These are phyloP conservation scores for Epichloe amarillans DNA, from an alignment of 2,329 filamentous ascomycete species.

Conservation along the genomic window DNA sequence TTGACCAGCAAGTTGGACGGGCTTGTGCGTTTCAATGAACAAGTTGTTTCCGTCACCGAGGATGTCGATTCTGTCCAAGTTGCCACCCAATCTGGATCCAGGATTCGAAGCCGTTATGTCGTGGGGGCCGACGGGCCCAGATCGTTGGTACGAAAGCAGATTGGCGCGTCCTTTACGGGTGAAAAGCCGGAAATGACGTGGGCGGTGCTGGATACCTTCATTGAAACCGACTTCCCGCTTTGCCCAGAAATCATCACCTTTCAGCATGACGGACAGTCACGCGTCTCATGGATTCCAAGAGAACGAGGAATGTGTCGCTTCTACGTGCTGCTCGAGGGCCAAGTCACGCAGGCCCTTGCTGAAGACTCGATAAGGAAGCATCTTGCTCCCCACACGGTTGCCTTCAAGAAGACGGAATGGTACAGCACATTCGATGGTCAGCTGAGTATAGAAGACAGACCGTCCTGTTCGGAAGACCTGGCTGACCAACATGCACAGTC, in stretches of 20 bases:
- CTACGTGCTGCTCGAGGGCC: conserved; percentile 32
- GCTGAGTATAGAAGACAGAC: conserved; percentile 9
- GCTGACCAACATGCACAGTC: conserved; percentile 15
- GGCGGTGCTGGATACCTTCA: conserved; percentile 34
- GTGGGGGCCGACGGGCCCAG: conserved; percentile 40
- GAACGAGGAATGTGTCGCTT: conserved; percentile 33
- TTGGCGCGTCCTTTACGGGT: conserved; percentile 28
- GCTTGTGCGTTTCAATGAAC: conserved; percentile 24
- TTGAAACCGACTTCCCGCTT: conserved; percentile 33
- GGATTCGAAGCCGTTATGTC: conserved; percentile 25
- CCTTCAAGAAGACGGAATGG: conserved; percentile 33
- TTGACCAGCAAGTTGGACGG: conserved; percentile 22
- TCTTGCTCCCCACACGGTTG: conserved; percentile 27
- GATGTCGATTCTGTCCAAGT: conserved; percentile 34
- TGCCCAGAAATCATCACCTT: conserved; percentile 35
- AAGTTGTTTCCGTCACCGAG: conserved; percentile 37
- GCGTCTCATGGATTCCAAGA: conserved; percentile 35
- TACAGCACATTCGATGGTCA: conserved; percentile 35
- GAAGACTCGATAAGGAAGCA: conserved; percentile 30
- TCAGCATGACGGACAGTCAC: conserved; percentile 29
- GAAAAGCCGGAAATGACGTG: conserved; percentile 37
- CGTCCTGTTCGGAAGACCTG: not conserved
- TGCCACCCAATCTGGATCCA: conserved; percentile 19
- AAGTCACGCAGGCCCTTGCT: conserved; percentile 25
- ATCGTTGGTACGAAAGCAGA: conserved; percentile 28